Base-by-base conservation (phyloP, 1,284 basidiomycete genomes). In the Lignosus rhinocerotis region DNA sequence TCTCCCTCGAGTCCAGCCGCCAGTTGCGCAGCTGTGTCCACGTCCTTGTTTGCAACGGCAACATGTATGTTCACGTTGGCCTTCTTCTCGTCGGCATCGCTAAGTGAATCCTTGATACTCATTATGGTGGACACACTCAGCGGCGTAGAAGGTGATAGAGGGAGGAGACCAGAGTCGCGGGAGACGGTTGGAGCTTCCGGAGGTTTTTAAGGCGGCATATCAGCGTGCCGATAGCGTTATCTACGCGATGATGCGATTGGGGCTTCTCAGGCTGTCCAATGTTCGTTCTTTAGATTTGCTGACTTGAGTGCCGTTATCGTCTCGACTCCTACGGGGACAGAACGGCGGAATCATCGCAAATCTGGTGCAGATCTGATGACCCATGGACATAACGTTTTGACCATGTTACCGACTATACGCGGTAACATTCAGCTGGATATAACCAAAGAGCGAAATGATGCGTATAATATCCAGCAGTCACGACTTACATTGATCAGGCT, bases 21-120 rank as follows among this genome's bases (percentile, higher is more conserved):
- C 19, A 85, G 70, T 58, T 79, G 78, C 19, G 85, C 85, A 41
- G 79, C 84, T 11, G 82, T 83, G 67, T 87, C 84, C 6, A 84
- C 76, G 46, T 81, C 77, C 56, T 73, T 77, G 48, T 66, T 63
- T 66, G 71, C 61, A 53, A 69, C 64, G 55, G 69, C 66, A 34
- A 70, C 64, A 42, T 69, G 56, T 33, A 57, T 54, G 43, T 43
- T 25, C 39, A 65, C 61, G 8, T 46, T 47, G n/a, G 31, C 60
- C 62, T 71, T 69, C 66, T 72, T 67, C 58, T 67, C 65, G 33
- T 53, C 56, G 2, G 53, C 11, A 43, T 53, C 58, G 50, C 46
- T 57, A 44, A 67, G 56, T 6, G 66, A 67, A 2, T 33, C 60
- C 44, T 63, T 57, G 11, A 48, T 39, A 42, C 62, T 62, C 64